These are phyloP conservation scores for Eucalyptus virginea DNA, from an alignment of 345 rosid genomes.

Conservation along the genomic window DNA sequence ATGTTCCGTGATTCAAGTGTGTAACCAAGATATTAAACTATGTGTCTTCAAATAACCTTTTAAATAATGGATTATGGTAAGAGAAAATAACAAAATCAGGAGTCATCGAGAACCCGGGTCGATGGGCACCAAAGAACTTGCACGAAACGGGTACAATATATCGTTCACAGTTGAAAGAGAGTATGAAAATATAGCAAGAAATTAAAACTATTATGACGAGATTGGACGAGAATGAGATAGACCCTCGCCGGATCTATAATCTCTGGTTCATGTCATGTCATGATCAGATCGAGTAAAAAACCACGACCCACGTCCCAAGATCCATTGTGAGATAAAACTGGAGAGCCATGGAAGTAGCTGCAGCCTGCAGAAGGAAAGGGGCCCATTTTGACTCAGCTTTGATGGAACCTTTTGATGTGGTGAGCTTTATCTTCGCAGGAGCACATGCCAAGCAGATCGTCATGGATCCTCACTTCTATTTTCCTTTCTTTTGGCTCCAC, in stretches of 20 bases:
- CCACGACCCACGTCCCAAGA: background rate
- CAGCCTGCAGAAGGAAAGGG: background rate
- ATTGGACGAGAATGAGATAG: background rate
- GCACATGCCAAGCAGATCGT: background rate
- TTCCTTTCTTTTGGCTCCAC: background rate
- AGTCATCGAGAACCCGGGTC: background rate
- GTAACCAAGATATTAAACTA: background rate
- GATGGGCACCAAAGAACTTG: background rate
- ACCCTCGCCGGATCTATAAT: background rate
- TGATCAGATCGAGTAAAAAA: background rate
- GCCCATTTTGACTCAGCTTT: background rate
- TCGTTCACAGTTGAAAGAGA: background rate
- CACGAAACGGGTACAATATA: background rate
- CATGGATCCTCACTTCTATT: background rate
- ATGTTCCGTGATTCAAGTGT: background rate
- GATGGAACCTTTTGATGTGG: background rate
- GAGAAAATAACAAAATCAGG: background rate
- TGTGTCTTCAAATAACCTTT: background rate
- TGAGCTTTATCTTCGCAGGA: background rate
- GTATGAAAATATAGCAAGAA: background rate
- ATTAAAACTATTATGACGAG: background rate
- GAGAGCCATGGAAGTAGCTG: background rate
- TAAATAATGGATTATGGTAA: background rate
- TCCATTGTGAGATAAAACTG: background rate
- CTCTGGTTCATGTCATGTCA: background rate